phyloP scores from a whole-genome alignment of 164 flowering plant species.

The Echeveria elegans region DNA sequence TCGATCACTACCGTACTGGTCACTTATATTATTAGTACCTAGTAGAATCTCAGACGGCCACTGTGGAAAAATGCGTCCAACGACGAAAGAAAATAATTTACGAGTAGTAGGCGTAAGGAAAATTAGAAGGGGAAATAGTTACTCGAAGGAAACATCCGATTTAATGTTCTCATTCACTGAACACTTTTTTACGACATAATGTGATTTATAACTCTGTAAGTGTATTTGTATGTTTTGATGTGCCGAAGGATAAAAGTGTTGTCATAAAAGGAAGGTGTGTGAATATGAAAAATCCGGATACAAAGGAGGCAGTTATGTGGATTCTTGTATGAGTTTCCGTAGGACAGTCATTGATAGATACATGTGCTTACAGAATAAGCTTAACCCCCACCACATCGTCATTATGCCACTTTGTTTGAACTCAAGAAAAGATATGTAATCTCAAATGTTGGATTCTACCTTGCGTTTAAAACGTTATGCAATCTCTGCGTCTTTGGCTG shows the following conservation, averaged over 20 bases:
- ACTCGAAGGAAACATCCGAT: no score
- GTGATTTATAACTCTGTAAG: no score
- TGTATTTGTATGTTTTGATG: no score
- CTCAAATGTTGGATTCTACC: slow-evolving; percentile 1
- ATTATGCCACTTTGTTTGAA: background rate
- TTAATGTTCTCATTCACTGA: no score
- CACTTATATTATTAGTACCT: no score
- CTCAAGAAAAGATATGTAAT: background rate
- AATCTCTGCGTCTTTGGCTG: background rate
- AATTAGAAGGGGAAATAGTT: no score
- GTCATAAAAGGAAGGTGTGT: background rate
- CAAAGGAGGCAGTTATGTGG: background rate
- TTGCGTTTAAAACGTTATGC: background rate
- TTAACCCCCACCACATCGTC: background rate
- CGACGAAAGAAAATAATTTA: no score
- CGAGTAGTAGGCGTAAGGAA: no score
- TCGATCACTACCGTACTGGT: no score
- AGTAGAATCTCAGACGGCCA: no score
- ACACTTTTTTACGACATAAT: background rate
- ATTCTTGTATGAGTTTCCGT: background rate
- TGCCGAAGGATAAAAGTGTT: background rate
- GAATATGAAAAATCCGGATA: background rate
- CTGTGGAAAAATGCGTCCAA: no score
- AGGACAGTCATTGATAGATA: background rate
- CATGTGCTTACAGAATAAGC: slow-evolving; percentile 3